Evolutionary conservation across 2,329 filamentous ascomycete species (phyloP).

Genomic region (Aureobasidium sp.): DNA sequence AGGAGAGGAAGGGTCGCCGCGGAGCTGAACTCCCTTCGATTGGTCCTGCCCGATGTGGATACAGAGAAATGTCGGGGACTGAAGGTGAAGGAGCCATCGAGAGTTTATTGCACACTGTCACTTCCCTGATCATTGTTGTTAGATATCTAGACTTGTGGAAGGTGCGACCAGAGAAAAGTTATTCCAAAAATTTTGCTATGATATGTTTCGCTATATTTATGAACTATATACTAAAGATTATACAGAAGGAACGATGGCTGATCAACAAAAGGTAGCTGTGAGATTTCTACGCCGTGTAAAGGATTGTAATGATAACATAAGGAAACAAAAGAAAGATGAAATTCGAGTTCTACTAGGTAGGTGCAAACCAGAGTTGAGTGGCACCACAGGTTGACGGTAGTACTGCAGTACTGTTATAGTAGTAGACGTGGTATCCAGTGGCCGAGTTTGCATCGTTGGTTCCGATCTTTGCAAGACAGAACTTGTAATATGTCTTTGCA

Average conservation of each 20-base stretch:
- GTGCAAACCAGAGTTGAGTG: conserved; percentile 15
- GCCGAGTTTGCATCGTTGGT: conserved; percentile 12
- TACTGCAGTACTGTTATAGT: conserved; percentile 4
- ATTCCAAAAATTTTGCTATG: neutral
- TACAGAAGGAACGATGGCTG: neutral
- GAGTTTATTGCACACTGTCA: neutral
- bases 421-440: conserved; percentile 17
- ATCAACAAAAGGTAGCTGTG: neutral
- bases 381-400: neutral
- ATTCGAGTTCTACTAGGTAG: conserved; percentile 1
- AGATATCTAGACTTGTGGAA: neutral
- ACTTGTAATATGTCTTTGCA: conserved; percentile 16
- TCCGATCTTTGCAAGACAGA: conserved; percentile 11
- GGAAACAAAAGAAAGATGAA: no score
- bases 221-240: conserved; percentile 20
- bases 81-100: neutral
- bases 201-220: neutral
- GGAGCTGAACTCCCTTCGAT: neutral
- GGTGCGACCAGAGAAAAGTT: no score
- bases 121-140: no score
- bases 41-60: neutral
- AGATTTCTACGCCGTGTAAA: neutral
- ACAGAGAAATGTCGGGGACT: neutral
- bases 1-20: neutral
- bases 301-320: neutral